phyloP scores from a whole-genome alignment of 225 moss, liverwort and hornwort species.

The Pleurozium schreberi region DNA sequence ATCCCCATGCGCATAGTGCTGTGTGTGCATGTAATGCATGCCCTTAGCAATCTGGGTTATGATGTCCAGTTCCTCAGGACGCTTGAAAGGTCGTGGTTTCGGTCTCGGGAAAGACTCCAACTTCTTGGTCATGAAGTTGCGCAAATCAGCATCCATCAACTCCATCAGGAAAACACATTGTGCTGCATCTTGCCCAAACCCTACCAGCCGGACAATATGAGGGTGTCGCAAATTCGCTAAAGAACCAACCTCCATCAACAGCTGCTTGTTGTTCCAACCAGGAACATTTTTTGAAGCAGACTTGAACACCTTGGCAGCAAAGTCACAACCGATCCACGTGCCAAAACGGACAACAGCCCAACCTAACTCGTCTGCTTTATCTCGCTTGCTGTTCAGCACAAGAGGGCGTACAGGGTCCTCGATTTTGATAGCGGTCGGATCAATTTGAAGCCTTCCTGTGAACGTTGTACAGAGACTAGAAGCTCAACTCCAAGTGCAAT shows the following conservation, averaged over 20 bases:
- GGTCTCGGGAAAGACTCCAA: neutral
- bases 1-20: constrained; percentile 6
- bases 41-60: constrained; percentile 28
- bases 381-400: neutral
- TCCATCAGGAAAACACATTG: constrained; percentile 7
- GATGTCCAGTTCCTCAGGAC: constrained; percentile 15
- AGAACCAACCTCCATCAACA: constrained; percentile 20
- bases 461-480: neutral
- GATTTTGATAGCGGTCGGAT: neutral
- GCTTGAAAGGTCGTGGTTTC: neutral
- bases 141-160: constrained; percentile 23
- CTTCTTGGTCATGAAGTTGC: neutral
- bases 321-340: constrained; percentile 12
- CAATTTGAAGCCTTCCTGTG: neutral
- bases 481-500: neutral
- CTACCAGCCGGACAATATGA: constrained; percentile 11
- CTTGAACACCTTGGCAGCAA: constrained; percentile 17
- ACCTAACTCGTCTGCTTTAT: neutral
- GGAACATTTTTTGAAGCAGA: neutral
- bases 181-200: neutral
- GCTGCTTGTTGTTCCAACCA: constrained; percentile 8
- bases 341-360: constrained; percentile 1
- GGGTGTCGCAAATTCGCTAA: constrained; percentile 17
- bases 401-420: neutral
- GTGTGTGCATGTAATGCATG: constrained; percentile 12